A percentile compares a stretch with the other conserved stretches of the same genome.
phyloP scores from a whole-genome alignment of 148 eudicot genomes.

The Chenopodium quinoa region DNA sequence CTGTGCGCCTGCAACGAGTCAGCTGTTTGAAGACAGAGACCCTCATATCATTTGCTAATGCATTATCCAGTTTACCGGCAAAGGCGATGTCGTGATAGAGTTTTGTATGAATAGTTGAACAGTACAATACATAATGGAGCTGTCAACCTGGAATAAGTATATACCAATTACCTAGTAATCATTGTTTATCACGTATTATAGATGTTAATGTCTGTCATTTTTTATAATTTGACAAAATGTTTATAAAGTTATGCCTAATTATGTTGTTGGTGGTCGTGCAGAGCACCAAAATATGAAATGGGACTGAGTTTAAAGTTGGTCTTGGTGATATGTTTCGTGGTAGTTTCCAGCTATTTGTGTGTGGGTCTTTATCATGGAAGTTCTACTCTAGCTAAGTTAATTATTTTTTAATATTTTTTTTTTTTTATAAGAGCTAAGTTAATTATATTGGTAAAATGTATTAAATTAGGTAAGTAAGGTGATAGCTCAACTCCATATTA shows the following conservation, averaged over 20 bases:
- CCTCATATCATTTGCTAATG: not conserved
- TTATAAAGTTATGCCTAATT: not conserved
- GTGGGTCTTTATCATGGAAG: not conserved
- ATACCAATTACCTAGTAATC: not conserved
- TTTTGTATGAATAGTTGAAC: not conserved
- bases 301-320: constrained; percentile 7
- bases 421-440: too few species aligned
- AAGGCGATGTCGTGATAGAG: not conserved
- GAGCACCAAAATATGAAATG: not conserved
- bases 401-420: too few species aligned
- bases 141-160: not conserved
- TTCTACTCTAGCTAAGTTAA: not conserved
- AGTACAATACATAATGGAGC: not conserved
- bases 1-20: not conserved
- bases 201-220: not conserved
- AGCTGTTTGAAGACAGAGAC: not conserved
- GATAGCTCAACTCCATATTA: too few species aligned
- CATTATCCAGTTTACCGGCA: not conserved
- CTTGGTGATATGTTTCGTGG: not conserved
- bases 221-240: not conserved
- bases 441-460: too few species aligned
- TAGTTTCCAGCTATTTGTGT: not conserved
- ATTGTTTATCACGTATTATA: not conserved
- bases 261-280: not conserved
- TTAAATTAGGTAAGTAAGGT: too few species aligned